Evolutionary conservation across 2,329 filamentous ascomycete genomes (phyloP), one percentile per base, ranked within the genome.

Genomic region (Teratosphaeriaceae sp.): DNA sequence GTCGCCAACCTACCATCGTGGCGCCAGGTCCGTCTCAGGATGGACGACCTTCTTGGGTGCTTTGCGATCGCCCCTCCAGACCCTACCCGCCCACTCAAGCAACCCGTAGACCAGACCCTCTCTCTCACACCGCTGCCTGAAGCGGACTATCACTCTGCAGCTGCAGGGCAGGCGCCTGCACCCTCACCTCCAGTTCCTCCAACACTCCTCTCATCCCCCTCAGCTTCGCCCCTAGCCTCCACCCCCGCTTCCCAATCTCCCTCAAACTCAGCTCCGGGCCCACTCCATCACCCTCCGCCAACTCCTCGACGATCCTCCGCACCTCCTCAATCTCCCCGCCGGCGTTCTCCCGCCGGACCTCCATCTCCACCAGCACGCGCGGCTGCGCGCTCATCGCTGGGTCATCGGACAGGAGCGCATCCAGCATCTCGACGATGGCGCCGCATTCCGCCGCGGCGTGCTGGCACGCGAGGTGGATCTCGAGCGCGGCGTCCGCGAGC

Each of bases 401-500:
- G n/a, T n/a, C n/a, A 20, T 37, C 18, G 13, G 33, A 11, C 18
- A 43, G 9, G 41, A 43, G 30, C 5, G 8, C 34, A 34, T 38
- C 26, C 21, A 31, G n/a, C 2, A 43, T 37, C 9, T 43, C 41
- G 16, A 30, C 20, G 19, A 43, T 43, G 22, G 41, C 31, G 8
- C 22, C 16, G 34, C 33, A 30, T 30, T 43, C 41, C 5, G 20
- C 12, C 4, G 33, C 31, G 41, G 33, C 34, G 12, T 27, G 15
- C 29, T 38, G 31, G 41, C 41, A 38, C 5, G n/a, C 13, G 3
- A 43, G 33, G 31, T 38, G 33, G 34, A 38, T 43, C 15, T 37
- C 41, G 5, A 43, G 34, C 6, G 41, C 33, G 6, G 33, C 15
- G 3, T 22, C 22, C 22, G 24, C 20, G 23, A 43, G 33, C 13